Evolutionary conservation across 2,329 filamentous ascomycete genomes (phyloP).

Genomic region (Aspergillus hiratsukae): DNA sequence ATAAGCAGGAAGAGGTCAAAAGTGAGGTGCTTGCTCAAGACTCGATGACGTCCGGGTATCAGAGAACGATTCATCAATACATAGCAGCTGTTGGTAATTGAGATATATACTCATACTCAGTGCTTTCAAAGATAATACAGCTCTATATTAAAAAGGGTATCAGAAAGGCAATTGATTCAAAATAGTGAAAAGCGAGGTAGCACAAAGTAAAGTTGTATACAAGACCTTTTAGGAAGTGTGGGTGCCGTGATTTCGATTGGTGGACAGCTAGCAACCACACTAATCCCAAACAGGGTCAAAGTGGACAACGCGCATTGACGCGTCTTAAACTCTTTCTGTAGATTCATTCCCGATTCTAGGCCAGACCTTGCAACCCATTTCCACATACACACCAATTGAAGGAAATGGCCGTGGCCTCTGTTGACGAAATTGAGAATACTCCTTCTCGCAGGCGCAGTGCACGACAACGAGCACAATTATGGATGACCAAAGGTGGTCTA

Average conservation of each 20-base stretch:
- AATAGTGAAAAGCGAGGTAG: too few species aligned
- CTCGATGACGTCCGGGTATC: not conserved
- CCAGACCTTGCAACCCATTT: not conserved
- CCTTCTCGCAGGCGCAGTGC: constrained; percentile 19
- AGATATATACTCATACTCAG: too few species aligned
- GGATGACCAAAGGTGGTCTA: constrained; percentile 59
- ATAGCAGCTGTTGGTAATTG: too few species aligned
- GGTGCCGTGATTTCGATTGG: constrained; percentile 13
- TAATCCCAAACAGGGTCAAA: constrained; percentile 27
- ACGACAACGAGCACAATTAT: constrained; percentile 40
- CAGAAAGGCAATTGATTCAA: too few species aligned
- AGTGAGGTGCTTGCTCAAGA: not conserved
- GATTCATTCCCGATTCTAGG: constrained; percentile 7
- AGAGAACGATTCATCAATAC: too few species aligned
- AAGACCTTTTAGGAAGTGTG: not conserved
- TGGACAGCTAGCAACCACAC: constrained; percentile 1
- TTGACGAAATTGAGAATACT: constrained; percentile 13
- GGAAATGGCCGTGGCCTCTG: constrained; percentile 16
- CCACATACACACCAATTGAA: not conserved
- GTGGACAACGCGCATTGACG: constrained; percentile 31
- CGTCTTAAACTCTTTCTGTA: constrained; percentile 8
- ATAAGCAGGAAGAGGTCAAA: too few species aligned
- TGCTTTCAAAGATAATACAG: too few species aligned
- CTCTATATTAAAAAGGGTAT: too few species aligned
- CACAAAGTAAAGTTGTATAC: not conserved